phyloP scores from a whole-genome alignment of 257 asterid species.

The Nicotiana noctiflora region DNA sequence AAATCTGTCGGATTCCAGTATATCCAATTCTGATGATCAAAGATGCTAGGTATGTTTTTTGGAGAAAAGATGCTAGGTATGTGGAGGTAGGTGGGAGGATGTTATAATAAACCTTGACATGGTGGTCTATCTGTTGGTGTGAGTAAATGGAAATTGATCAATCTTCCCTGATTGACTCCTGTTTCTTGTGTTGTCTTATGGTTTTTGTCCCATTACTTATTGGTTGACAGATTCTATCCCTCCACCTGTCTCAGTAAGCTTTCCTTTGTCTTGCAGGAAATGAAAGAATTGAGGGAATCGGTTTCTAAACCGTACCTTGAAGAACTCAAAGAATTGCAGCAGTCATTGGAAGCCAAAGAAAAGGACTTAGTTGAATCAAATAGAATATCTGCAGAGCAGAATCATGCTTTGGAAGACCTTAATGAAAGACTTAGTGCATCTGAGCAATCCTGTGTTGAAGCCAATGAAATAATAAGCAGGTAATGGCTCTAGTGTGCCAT shows the following conservation, averaged over 20 bases:
- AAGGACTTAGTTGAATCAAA: slow-evolving; percentile 53
- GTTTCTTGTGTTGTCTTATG: not conserved
- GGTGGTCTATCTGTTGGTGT: not conserved
- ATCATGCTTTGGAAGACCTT: slow-evolving; percentile 68
- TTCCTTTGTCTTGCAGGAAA: slow-evolving; percentile 44
- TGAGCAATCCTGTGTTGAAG: slow-evolving; percentile 72
- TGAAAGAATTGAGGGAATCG: slow-evolving; percentile 63
- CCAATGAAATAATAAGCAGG: slow-evolving; percentile 90
- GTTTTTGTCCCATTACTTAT: not conserved
- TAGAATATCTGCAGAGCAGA: slow-evolving; percentile 66
- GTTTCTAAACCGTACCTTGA: slow-evolving; percentile 58
- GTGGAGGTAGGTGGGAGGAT: not conserved
- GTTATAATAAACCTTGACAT: not conserved
- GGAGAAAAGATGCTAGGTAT: not conserved
- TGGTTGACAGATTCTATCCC: not conserved
- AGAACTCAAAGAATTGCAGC: slow-evolving; percentile 51
- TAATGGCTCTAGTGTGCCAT: slow-evolving; percentile 21
- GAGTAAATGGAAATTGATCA: not conserved
- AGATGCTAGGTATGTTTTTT: not conserved
- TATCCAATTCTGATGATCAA: not conserved
- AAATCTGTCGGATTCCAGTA: not conserved
- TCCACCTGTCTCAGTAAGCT: not conserved
- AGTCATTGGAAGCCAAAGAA: slow-evolving; percentile 57
- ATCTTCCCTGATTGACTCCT: not conserved
- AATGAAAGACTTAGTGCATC: slow-evolving; percentile 70